Evolutionary conservation across 1,284 basidiomycete species (phyloP).

Genomic region (Ustilago shanxiensis): DNA sequence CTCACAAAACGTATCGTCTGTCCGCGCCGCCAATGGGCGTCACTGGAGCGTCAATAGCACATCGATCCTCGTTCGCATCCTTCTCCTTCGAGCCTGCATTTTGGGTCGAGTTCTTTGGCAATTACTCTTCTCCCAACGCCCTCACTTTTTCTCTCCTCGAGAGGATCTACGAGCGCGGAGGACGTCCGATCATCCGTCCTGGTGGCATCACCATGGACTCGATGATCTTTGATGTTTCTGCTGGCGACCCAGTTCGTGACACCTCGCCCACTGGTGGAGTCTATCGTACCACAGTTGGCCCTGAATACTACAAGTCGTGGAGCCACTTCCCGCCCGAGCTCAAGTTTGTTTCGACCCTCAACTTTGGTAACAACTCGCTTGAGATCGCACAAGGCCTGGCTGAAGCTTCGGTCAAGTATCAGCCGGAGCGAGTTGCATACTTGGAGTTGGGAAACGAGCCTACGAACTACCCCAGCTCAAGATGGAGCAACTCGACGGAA

Average conservation of each 20-base stretch:
- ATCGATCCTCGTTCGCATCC: conserved; percentile 6
- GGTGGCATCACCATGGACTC: conserved; percentile 16
- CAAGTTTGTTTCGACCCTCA: conserved; percentile 18
- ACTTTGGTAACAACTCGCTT: conserved; percentile 16
- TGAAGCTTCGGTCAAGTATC: conserved; percentile 8
- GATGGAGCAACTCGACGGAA: conserved; percentile 10
- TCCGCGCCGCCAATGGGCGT: neutral
- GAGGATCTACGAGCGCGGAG: conserved; percentile 16
- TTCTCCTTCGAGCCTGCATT: conserved; percentile 16
- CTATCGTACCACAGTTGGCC: conserved; percentile 13
- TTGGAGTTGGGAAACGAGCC: conserved; percentile 22
- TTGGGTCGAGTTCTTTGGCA: conserved; percentile 23
- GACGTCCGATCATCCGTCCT: conserved; percentile 11
- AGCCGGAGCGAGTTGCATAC: conserved; percentile 2
- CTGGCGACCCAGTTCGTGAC: conserved; percentile 9
- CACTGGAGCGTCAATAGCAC: conserved; percentile 5
- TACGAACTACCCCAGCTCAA: conserved; percentile 7
- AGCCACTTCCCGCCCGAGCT: conserved; percentile 11
- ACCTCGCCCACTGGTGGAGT: conserved; percentile 3
- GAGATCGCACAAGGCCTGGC: conserved; percentile 12
- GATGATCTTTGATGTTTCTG: conserved; percentile 10
- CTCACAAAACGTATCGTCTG: neutral
- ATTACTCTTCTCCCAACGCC: conserved; percentile 2
- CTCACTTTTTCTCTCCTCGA: conserved; percentile 20
- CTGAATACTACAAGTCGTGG: conserved; percentile 15